phyloP scores from a whole-genome alignment of 2,329 filamentous ascomycete genomes.

The Cercospora sojina region DNA sequence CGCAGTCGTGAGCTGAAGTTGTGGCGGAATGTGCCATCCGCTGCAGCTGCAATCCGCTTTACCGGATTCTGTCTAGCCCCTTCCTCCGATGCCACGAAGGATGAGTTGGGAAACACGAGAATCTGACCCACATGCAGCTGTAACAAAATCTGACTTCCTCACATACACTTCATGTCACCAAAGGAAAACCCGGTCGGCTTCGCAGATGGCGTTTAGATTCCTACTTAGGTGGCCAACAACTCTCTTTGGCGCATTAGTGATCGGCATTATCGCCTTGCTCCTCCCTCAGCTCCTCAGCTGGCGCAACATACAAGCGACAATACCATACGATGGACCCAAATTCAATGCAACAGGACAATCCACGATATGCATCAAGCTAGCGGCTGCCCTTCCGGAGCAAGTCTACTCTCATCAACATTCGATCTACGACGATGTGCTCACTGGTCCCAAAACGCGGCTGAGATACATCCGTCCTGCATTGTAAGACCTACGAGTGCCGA shows the following conservation, averaged over 20 bases:
- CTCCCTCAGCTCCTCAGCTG: neutral
- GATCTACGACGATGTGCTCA: neutral
- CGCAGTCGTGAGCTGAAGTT: neutral
- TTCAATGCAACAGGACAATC: neutral
- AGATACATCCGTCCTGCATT: conserved; percentile 15
- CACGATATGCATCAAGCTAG: neutral
- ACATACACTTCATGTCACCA: neutral
- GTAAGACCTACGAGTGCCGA: conserved; percentile 8
- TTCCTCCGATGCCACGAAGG: neutral
- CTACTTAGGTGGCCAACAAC: neutral
- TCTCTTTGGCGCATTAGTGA: neutral
- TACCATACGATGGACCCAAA: neutral
- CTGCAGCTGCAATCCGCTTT: neutral
- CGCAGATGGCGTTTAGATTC: neutral
- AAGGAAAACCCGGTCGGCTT: neutral
- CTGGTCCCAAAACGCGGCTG: neutral
- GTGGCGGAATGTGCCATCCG: neutral
- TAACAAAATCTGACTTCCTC: neutral
- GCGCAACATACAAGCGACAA: neutral
- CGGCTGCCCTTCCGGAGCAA: neutral
- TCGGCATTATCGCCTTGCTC: neutral
- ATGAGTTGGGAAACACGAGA: neutral
- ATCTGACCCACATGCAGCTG: neutral
- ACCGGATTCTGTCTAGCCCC: neutral
- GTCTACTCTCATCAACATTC: neutral